A percentile compares a stretch with the other conserved stretches of the same genome.
phyloP scores from a whole-genome alignment of 1,284 basidiomycete species.

The Cutaneotrichosporon cavernicola region DNA sequence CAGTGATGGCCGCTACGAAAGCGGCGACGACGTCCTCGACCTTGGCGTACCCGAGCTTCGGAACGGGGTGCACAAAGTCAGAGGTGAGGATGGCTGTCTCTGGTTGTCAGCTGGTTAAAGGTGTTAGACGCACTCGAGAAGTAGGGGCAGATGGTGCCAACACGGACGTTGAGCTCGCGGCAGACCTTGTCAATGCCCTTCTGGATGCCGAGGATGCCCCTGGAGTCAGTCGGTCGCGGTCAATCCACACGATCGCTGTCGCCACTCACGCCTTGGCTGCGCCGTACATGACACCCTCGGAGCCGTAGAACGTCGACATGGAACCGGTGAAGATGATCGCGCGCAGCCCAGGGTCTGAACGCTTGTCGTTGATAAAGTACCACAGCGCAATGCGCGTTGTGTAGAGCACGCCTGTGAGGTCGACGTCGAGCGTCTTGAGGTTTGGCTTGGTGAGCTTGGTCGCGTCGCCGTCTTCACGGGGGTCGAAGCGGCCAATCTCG shows the following conservation, averaged over 20 bases:
- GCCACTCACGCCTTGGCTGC: constrained; percentile 21
- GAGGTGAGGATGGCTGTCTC: constrained; percentile 23
- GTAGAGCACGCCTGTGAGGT: constrained; percentile 25
- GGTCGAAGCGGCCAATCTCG: constrained; percentile 24
- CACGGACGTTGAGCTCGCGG: constrained; percentile 16
- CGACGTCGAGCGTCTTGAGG: constrained; percentile 25
- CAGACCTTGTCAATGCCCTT: constrained; percentile 17
- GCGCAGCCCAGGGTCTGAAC: constrained; percentile 16
- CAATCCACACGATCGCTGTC: background rate
- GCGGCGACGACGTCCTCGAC: constrained; percentile 24
- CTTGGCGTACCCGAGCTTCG: constrained; percentile 21
- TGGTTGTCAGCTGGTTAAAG: background rate
- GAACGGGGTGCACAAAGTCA: constrained; percentile 26
- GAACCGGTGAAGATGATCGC: constrained; percentile 18
- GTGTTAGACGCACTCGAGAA: constrained; percentile 20
- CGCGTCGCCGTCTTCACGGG: constrained; percentile 8
- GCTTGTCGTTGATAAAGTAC: constrained; percentile 24
- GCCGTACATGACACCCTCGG: constrained; percentile 23
- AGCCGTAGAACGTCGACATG: constrained; percentile 24
- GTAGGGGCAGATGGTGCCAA: constrained; percentile 24
- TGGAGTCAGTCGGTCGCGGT: constrained; percentile 1
- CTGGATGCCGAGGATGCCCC: constrained; percentile 22
- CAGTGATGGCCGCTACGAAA: constrained; percentile 19
- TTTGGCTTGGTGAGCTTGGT: constrained; percentile 21
- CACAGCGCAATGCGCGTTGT: constrained; percentile 25